Evolutionary conservation across 1,284 basidiomycete species (phyloP).

Genomic region (Ceratobasidium sp.): DNA sequence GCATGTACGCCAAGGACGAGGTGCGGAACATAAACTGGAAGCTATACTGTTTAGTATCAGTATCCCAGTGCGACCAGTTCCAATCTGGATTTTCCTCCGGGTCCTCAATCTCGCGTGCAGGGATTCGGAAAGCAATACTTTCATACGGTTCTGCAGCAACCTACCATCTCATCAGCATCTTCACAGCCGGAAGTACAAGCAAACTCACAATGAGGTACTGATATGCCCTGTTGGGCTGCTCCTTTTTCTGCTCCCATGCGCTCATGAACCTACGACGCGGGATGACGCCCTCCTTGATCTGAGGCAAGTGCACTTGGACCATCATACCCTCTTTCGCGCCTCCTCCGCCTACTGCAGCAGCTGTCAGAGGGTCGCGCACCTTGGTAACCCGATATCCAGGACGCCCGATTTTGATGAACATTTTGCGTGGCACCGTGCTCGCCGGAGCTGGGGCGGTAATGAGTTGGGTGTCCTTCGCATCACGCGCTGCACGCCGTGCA

Average conservation of each 20-base stretch:
- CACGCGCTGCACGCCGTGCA: conserved; percentile 92
- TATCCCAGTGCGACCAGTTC: conserved; percentile 98
- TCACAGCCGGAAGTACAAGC: conserved; percentile 23
- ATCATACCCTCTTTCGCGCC: conserved; percentile 85
- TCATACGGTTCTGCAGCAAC: conserved; percentile 99
- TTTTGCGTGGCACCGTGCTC: conserved; percentile 83
- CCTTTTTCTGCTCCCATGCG: conserved; percentile 96
- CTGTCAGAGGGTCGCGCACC: conserved; percentile 77
- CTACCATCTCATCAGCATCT: conserved; percentile 57
- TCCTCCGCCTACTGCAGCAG: conserved; percentile 51
- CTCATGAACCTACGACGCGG: conserved; percentile 97
- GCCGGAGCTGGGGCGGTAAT: conserved; percentile 81
- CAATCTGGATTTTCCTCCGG: conserved; percentile 90
- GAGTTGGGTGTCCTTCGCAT: conserved; percentile 91
- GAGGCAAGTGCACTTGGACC: conserved; percentile 95
- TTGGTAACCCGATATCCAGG: conserved; percentile 95
- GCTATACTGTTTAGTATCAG: conserved; percentile 94
- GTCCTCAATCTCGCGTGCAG: conserved; percentile 96
- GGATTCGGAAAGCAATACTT: conserved; percentile 97
- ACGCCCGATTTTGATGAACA: conserved; percentile 96
- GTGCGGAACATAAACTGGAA: conserved; percentile 89
- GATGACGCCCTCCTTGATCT: conserved; percentile 87
- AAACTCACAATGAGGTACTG: conserved; percentile 93
- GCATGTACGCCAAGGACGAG: conserved; percentile 32
- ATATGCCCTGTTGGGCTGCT: conserved; percentile 93